Conservation (phyloP, 495 filamentous ascomycete species). For the Aspergillus steynii region DNA sequence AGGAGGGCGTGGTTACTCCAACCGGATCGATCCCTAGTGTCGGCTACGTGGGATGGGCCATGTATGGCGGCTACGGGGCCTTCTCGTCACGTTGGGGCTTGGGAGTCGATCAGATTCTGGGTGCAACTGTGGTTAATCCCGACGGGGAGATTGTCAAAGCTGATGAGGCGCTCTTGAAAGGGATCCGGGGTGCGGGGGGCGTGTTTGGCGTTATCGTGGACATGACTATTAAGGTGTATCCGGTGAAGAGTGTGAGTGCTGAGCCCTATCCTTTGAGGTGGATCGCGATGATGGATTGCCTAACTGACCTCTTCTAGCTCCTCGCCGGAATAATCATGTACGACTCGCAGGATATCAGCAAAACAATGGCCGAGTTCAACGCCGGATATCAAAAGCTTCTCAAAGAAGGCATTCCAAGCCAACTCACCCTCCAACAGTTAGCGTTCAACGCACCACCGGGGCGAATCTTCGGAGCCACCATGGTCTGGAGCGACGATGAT, state of each 20-base stretch:
- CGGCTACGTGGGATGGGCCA: conserved; percentile 44
- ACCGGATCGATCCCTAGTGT: conserved; percentile 27
- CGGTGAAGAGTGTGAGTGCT: conserved; percentile 30
- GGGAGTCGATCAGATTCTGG: conserved; percentile 43
- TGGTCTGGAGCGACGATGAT: conserved; percentile 34
- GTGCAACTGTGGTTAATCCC: conserved; percentile 36
- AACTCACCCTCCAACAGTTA: conserved; percentile 30
- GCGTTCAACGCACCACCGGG: conserved; percentile 27
- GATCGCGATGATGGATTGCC: background rate
- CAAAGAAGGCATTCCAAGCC: conserved; percentile 21
- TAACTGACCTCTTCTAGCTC: conserved; percentile 19
- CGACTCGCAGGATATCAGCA: conserved; percentile 26
- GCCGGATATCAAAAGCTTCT: conserved; percentile 21
- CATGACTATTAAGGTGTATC: conserved; percentile 38
- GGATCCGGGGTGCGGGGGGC: conserved; percentile 40
- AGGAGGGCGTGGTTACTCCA: conserved; percentile 31
- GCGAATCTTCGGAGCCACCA: conserved; percentile 20
- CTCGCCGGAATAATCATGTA: conserved; percentile 36
- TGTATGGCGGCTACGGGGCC: conserved; percentile 42
- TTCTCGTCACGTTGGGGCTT: conserved; percentile 36
- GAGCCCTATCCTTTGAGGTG: background rate
- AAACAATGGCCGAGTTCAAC: conserved; percentile 26
- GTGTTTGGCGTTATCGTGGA: conserved; percentile 44
- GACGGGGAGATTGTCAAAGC: conserved; percentile 35
- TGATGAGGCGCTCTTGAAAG: conserved; percentile 30